A percentile compares a stretch with the other conserved stretches of the same genome.
Conservation (phyloP, 768 basidiomycete genomes). For the Boletus coccyginus region DNA sequence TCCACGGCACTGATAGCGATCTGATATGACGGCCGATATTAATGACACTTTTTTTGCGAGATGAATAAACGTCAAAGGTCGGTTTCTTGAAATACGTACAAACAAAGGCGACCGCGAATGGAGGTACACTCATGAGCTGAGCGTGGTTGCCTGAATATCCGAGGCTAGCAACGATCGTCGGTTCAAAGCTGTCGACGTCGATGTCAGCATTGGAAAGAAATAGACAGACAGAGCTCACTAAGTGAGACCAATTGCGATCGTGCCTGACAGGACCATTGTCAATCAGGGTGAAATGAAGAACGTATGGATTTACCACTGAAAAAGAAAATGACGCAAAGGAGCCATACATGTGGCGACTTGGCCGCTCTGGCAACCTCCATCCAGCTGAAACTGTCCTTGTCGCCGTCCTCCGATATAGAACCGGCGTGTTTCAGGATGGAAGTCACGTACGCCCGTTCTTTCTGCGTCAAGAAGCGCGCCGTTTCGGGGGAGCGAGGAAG, state of each 20-base stretch:
- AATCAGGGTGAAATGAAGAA: neutral
- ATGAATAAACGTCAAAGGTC: neutral
- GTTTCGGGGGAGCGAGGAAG: slow-evolving; percentile 43
- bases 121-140: slow-evolving; percentile 54
- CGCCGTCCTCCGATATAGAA: slow-evolving; percentile 39
- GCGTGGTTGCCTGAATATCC: slow-evolving; percentile 53
- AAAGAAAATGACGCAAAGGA: slow-evolving; percentile 52
- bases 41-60: slow-evolving; percentile 34
- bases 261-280: slow-evolving; percentile 10
- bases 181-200: slow-evolving; percentile 54
- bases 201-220: slow-evolving; percentile 36
- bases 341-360: slow-evolving; percentile 52
- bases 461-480: slow-evolving; percentile 47
- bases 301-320: slow-evolving; percentile 39
- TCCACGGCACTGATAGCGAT: slow-evolving; percentile 33
- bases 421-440: slow-evolving; percentile 11
- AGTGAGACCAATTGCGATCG: slow-evolving; percentile 13
- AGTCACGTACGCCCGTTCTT: slow-evolving; percentile 44
- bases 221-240: slow-evolving; percentile 21
- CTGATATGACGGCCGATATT: slow-evolving; percentile 47
- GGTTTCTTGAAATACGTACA: slow-evolving; percentile 30
- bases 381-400: slow-evolving; percentile 55
- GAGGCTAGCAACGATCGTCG: slow-evolving; percentile 61
- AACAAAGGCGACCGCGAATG: slow-evolving; percentile 46
- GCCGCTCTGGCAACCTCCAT: slow-evolving; percentile 48